Percentiles rank a stretch among this genome's conserved stretches.
phyloP scores from a whole-genome alignment of 164 flowering plant species.

The Magnolia kwangsiensis region DNA sequence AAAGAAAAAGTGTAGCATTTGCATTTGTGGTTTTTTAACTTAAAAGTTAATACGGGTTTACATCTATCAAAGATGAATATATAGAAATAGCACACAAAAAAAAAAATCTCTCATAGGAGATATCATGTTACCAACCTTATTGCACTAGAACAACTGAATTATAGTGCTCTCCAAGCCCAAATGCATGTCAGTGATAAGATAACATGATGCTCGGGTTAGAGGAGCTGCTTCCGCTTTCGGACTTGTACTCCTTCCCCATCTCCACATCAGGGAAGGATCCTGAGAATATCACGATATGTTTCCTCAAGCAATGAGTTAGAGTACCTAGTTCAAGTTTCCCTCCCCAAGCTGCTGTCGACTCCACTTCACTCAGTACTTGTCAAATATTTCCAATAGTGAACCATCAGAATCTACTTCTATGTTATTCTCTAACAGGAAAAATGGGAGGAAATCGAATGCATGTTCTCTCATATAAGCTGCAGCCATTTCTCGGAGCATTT shows the following conservation, averaged over 20 bases:
- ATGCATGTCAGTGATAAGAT: conserved; percentile 83
- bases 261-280: conserved; percentile 95
- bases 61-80: not conserved
- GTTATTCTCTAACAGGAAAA: conserved; percentile 67
- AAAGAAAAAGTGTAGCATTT: not conserved
- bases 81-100: not conserved
- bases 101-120: not conserved
- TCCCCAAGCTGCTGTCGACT: conserved; percentile 90
- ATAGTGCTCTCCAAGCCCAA: conserved; percentile 96
- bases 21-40: not conserved
- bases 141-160: conserved; percentile 63
- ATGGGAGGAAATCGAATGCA: conserved; percentile 68
- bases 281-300: conserved; percentile 71
- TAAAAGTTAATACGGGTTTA: not conserved
- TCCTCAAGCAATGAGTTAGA: conserved; percentile 72
- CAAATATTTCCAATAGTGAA: conserved; percentile 53
- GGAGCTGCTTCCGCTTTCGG: conserved; percentile 22
- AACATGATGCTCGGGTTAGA: conserved; percentile 50
- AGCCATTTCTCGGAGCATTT: conserved; percentile 69
- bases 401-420: conserved; percentile 44
- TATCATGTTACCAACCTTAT: conserved; percentile 17
- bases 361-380: conserved; percentile 76
- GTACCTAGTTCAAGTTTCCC: conserved; percentile 94
- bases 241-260: conserved; percentile 90
- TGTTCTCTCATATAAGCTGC: conserved; percentile 78